These are phyloP conservation scores for Mycogone perniciosa DNA, from an alignment of 2,329 filamentous ascomycete species.

Conservation along the genomic window DNA sequence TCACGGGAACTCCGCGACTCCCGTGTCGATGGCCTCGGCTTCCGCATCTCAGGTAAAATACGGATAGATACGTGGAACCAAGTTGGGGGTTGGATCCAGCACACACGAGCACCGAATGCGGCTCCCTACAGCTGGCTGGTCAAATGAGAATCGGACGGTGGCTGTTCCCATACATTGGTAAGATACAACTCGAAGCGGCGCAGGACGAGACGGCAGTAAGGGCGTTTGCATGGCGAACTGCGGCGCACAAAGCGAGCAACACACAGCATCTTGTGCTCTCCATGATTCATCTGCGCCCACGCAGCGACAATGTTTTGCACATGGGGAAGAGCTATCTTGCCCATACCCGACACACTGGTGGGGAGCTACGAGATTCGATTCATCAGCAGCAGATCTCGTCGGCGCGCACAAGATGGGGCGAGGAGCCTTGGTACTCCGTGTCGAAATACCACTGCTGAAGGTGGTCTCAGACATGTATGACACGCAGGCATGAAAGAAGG, in stretches of 20 bases:
- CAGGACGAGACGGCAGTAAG: conserved; percentile 10
- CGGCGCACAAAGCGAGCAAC: conserved; percentile 6
- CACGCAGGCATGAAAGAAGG: not conserved
- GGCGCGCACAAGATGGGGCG: conserved; percentile 11
- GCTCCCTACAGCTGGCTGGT: not conserved
- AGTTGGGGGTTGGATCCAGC: not conserved
- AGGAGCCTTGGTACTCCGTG: conserved; percentile 4
- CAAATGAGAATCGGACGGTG: not conserved
- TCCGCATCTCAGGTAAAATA: not conserved
- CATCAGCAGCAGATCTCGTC: conserved; percentile 13
- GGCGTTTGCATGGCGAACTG: conserved; percentile 13
- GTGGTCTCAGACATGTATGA: conserved; percentile 7
- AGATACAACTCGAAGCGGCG: conserved; percentile 6
- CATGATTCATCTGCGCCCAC: not conserved
- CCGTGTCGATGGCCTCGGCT: not conserved
- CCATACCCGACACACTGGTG: conserved; percentile 13
- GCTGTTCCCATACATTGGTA: conserved; percentile 4
- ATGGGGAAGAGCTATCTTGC: conserved; percentile 5
- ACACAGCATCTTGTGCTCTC: conserved; percentile 7
- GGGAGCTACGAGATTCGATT: conserved; percentile 11
- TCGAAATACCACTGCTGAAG: not conserved
- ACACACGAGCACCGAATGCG: not conserved
- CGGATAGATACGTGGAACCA: not conserved
- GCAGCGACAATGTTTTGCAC: not conserved
- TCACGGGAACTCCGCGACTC: not conserved